Evolutionary conservation across 2,329 filamentous ascomycete species (phyloP), one percentile per base, ranked within the genome.

Genomic region (Nigrospora osmanthi): DNA sequence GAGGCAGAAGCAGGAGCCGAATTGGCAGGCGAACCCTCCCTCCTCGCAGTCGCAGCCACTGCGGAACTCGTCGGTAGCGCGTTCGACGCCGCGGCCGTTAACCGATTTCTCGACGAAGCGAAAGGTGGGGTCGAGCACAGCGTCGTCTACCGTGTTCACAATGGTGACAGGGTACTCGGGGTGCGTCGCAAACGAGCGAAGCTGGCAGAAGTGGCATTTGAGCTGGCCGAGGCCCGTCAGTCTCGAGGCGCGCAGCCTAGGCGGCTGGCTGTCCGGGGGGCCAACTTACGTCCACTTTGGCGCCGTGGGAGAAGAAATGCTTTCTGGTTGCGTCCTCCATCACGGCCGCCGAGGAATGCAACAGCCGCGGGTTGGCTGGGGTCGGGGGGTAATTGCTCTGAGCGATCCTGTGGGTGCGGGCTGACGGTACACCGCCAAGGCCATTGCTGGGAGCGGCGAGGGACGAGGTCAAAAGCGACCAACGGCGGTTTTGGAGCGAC

Each of bases 41-140:
- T 76, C 66, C 1, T 56, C 61, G 56, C 88, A 94, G 39, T 75
- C 65, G 58, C 88, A 94, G 3, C 87, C 87, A 44, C 72, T 74
- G 50, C 81, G 76, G 44, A 87, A 85, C 28, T 73, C 83, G 40
- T 70, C 67, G 48, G 77, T 76, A 4, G 76, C 76, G 12, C 73
- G 70, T 37, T 75, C 61, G 0, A 91, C 82, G 16, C 78, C 83
- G 1, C 72, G 54, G 3, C 75, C 66, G 1, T 86, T 68, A 4
- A 83, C 67, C 11, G 80, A 81, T 1, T 73, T 63, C 7, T 81
- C 69, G 43, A 89, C 82, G 59, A 90, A 91, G 0, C 70, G 70
- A 54, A 93, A 94, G 35, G 76, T 66, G 0, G 77, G 63, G 0
- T 85, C 81, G 13, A 81, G 67, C n/a, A 53, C 72, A 52, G 54